phyloP scores from a whole-genome alignment of 108 stramenopile genomes.

The Cyclostephanos invisitatus region DNA sequence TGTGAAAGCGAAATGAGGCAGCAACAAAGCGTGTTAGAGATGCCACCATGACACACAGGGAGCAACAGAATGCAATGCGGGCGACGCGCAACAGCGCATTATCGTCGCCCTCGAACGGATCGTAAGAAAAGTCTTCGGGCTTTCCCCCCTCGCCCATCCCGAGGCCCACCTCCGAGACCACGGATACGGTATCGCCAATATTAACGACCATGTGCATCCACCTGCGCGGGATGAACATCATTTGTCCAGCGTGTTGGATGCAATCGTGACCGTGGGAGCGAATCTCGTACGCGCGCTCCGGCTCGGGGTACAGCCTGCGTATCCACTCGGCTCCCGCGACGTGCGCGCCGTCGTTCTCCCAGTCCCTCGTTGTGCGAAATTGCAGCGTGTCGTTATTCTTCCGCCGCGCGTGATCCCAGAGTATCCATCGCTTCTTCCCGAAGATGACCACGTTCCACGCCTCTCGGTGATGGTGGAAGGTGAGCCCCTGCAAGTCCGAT shows the following conservation, averaged over 20 bases:
- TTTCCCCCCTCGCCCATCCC: conserved; percentile 37
- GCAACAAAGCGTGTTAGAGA: neutral
- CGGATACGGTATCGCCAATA: conserved; percentile 49
- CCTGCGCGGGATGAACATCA: conserved; percentile 42
- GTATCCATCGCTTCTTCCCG: conserved; percentile 45
- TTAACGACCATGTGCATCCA: conserved; percentile 48
- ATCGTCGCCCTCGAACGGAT: conserved; percentile 26
- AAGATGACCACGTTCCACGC: conserved; percentile 48
- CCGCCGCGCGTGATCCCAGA: conserved; percentile 34
- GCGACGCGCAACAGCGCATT: conserved; percentile 46
- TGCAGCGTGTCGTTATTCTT: conserved; percentile 32
- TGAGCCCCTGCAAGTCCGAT: conserved; percentile 39
- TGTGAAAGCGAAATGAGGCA: conserved; percentile 4
- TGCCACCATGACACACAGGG: neutral
- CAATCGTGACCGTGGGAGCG: conserved; percentile 45
- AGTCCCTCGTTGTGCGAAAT: conserved; percentile 23
- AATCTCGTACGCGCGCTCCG: conserved; percentile 40
- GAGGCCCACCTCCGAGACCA: conserved; percentile 45
- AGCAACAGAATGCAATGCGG: neutral
- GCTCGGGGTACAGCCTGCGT: conserved; percentile 29
- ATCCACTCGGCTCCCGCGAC: conserved; percentile 35
- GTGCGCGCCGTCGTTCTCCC: conserved; percentile 15
- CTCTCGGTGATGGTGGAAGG: conserved; percentile 42
- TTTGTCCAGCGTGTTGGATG: conserved; percentile 41
- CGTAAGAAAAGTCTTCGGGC: conserved; percentile 38